phyloP scores from a whole-genome alignment of 139 green algal species.

The Chlamydomonas schloesseri region DNA sequence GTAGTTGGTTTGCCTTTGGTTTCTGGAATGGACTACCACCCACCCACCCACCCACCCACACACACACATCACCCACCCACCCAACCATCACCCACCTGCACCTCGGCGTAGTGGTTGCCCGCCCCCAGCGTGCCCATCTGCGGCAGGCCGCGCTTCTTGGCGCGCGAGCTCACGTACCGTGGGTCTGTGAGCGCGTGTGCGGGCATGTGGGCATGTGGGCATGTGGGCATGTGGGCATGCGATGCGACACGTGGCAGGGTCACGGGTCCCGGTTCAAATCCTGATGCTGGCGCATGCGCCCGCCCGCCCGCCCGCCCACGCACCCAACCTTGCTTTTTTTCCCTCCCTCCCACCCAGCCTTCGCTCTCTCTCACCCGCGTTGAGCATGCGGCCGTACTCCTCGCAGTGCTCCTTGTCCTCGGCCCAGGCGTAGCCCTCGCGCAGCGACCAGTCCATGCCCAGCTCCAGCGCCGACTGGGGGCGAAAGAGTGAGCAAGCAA shows the following conservation, averaged over 20 bases:
- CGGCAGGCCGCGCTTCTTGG: constrained; percentile 92
- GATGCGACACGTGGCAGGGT: no score
- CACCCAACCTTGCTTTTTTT: no score
- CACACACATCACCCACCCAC: neutral
- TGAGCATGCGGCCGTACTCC: constrained; percentile 93
- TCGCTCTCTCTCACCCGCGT: no score
- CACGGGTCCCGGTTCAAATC: no score
- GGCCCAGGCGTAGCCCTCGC: constrained; percentile 85
- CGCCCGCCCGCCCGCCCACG: no score
- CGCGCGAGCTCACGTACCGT: constrained; percentile 80
- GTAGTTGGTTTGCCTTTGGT: no score
- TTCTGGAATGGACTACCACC: neutral
- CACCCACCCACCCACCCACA: neutral
- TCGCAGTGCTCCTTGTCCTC: constrained; percentile 96
- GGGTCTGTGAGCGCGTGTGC: no score
- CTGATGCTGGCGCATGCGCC: no score
- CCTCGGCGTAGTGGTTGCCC: constrained; percentile 95
- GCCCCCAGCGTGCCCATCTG: constrained; percentile 94
- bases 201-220: no score
- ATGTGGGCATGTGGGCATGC: no score
- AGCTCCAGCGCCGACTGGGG: constrained; percentile 80
- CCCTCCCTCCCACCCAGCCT: no score
- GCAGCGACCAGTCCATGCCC: constrained; percentile 80
- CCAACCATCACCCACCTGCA: constrained; percentile 51
- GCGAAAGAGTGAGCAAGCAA: neutral